Evolutionary conservation across 2,329 filamentous ascomycete genomes (phyloP).

Genomic region (Periconia macrospinosa): DNA sequence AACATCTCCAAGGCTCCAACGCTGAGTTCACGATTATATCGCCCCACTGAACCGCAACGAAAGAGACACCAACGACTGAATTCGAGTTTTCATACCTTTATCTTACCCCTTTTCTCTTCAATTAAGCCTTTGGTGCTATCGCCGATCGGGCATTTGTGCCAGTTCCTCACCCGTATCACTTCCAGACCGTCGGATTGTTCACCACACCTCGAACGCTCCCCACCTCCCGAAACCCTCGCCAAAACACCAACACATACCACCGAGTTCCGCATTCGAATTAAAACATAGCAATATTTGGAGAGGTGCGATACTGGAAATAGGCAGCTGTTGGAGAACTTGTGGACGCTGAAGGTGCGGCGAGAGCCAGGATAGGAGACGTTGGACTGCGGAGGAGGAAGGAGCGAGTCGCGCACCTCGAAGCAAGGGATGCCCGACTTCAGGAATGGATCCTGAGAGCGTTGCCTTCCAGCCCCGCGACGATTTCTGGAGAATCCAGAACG

Average conservation of each 20-base stretch:
- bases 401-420: slow-evolving; percentile 20
- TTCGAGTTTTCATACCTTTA: background rate
- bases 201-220: no score
- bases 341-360: background rate
- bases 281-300: background rate
- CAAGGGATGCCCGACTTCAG: slow-evolving; percentile 36
- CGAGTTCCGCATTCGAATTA: background rate
- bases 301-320: slow-evolving; percentile 6
- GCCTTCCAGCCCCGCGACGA: slow-evolving; percentile 66
- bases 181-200: no score
- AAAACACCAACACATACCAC: no score
- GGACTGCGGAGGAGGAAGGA: slow-evolving; percentile 19
- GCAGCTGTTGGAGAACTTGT: slow-evolving; percentile 1
- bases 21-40: background rate
- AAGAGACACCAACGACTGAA: background rate
- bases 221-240: no score
- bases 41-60: background rate
- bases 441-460: slow-evolving; percentile 65
- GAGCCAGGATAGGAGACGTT: slow-evolving; percentile 3
- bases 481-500: slow-evolving; percentile 65
- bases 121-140: no score
- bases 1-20: background rate
- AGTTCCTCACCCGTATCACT: no score
- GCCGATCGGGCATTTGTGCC: no score
- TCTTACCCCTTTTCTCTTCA: background rate